A percentile compares a stretch with the other conserved stretches of the same genome.
phyloP scores from a whole-genome alignment of 2,329 filamentous ascomycete species.

The Penicillium nordicum region DNA sequence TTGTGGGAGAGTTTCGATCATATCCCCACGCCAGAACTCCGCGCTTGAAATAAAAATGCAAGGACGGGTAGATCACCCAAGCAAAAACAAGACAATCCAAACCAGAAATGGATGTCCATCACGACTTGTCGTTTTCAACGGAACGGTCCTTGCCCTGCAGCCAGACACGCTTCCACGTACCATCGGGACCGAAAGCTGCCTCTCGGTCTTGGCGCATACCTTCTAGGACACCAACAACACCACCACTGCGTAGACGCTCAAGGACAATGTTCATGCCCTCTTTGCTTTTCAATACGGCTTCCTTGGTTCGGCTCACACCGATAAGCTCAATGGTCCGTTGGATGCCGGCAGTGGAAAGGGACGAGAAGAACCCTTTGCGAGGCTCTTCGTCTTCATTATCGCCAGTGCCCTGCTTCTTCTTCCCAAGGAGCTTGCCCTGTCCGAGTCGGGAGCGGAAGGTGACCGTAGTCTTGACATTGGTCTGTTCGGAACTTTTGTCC shows the following conservation, averaged over 20 bases:
- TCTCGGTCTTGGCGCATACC: constrained; percentile 64
- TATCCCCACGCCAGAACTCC: constrained; percentile 22
- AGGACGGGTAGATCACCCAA: background rate
- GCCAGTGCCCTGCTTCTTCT: constrained; percentile 39
- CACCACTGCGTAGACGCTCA: constrained; percentile 61
- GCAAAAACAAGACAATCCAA: background rate
- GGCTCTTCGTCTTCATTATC: constrained; percentile 51
- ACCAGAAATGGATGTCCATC: background rate
- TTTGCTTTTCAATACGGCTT: constrained; percentile 60
- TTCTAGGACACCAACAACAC: constrained; percentile 66
- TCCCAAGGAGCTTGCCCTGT: constrained; percentile 50
- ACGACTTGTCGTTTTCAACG: constrained; percentile 29
- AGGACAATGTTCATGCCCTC: constrained; percentile 66
- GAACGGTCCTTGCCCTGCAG: constrained; percentile 31
- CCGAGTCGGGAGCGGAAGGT: constrained; percentile 60
- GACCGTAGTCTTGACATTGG: constrained; percentile 59
- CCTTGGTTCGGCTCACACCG: constrained; percentile 57
- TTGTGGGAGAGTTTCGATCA: constrained; percentile 22
- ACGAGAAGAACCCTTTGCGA: constrained; percentile 57
- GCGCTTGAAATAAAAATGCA: constrained; percentile 22
- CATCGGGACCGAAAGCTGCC: constrained; percentile 36
- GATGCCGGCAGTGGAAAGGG: constrained; percentile 57
- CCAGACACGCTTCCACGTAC: constrained; percentile 44
- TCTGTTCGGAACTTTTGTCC: constrained; percentile 45
- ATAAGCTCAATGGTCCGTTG: constrained; percentile 64